Evolutionary conservation across 768 basidiomycete genomes (phyloP).

Genomic region (Panaeolus papilionaceus): DNA sequence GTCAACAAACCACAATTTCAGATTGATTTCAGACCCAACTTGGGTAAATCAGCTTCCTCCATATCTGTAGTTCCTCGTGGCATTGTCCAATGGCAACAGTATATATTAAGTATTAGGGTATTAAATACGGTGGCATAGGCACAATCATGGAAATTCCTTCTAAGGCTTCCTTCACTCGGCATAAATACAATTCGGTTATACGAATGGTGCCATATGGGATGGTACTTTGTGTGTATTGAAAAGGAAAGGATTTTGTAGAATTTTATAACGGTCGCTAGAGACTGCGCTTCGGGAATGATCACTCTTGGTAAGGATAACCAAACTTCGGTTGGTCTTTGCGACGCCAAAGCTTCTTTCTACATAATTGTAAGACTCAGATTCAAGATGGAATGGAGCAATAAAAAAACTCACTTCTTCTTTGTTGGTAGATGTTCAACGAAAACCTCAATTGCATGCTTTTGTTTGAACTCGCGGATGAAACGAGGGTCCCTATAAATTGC

Average conservation of each 20-base stretch:
- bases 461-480: constrained; percentile 94
- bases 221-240: too few relatives aligned
- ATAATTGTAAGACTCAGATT: constrained; percentile 15
- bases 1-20: background rate
- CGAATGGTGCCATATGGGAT: too few relatives aligned
- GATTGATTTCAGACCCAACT: background rate
- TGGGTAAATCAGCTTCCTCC: too few relatives aligned
- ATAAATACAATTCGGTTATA: too few relatives aligned
- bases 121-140: too few relatives aligned
- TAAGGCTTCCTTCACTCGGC: background rate
- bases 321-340: constrained; percentile 87
- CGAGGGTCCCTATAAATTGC: constrained; percentile 79
- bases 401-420: constrained; percentile 85
- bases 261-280: too few relatives aligned
- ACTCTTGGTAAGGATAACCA: constrained; percentile 89
- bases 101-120: too few relatives aligned
- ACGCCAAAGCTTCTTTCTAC: constrained; percentile 90
- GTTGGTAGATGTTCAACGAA: constrained; percentile 84
- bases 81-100: too few relatives aligned
- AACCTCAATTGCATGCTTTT: constrained; percentile 81
- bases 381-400: background rate
- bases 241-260: too few relatives aligned
- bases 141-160: background rate
- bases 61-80: too few relatives aligned
- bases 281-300: constrained; percentile 17